Evolutionary conservation across 1,284 basidiomycete genomes (phyloP), one percentile per base, ranked within the genome.

Genomic region (Ganoderma multipileum): DNA sequence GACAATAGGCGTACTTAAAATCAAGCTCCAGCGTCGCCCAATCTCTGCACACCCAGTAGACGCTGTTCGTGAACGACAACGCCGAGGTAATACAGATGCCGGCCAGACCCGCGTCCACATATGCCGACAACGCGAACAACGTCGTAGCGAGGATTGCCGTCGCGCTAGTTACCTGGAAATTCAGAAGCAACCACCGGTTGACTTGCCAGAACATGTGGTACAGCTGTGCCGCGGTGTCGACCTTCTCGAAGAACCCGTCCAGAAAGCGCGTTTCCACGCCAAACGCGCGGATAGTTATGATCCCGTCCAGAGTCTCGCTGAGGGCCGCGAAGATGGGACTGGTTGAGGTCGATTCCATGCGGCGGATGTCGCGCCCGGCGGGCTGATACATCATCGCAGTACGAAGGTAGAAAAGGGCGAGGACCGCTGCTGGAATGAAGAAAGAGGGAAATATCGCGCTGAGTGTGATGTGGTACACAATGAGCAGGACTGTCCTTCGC

Each of bases 211-310:
- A 91, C 26, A 81, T 84, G 74, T 91, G 92, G 88, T 88, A 91
- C 90, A 92, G 91, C 89, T 89, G 86, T 0, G 87, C 91, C 2
- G 90, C 91, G 28, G 83, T 75, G 74, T 93, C 89, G 59, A 93
- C 84, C 76, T 89, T 91, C 6, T 68, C 76, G 76, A 92, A 92
- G 42, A 96, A 82, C 61, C 86, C 84, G 65, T 92, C 86, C 74
- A 96, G 85, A 82, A 97, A 96, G 20, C 87, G 83, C 54, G 83
- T 82, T 75, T 97, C 95, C 2, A 90, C 93, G 12, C 92, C 92
- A 80, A 96, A 98, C 0, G 95, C 96, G 61, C 96, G 89, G 50
- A 97, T 94, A 26, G 93, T 91, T 58, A 94, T 86, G 61, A 95
- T 91, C 23, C 94, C 94, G 68, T 90, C 88, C 44, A 96, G 81